Evolutionary conservation across 768 basidiomycete species (phyloP), one percentile per base, ranked within the genome.

Genomic region (Lactarius akahatsu): DNA sequence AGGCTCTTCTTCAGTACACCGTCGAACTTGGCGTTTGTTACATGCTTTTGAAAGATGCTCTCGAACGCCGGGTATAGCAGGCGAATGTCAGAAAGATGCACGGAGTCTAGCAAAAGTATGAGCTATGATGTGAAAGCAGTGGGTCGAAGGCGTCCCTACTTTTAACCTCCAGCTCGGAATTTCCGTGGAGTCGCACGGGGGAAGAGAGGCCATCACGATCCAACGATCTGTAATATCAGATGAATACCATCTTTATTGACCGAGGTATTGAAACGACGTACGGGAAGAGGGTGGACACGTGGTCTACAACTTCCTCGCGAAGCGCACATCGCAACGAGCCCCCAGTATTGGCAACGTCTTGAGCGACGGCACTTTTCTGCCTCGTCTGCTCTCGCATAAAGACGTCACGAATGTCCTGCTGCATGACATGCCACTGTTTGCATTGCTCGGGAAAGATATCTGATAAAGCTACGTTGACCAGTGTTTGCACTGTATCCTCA

Each of bases 201-300:
- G 38, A 20, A 20, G 38, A 23, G 40, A 64, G 58, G 20, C 36
- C 38, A 26, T 26, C 40, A 34, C 38, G 50, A 23, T 59, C 58
- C n/a, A 64, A 23, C 11, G 64, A 59, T 30, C 64, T 64, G 15
- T 40, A 34, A 0, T 1, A 26, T 15, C 28, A 58, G 13, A 3
- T 30, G 38, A 59, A 20, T 13, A n/a, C 26, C 2, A 3, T 8
- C 10, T 59, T 3, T 5, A n/a, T 16, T 20, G 20, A 41, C 16
- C 26, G 57, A 26, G 18, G 47, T 1, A 36, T 11, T 4, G 0
- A 15, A 26, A 36, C 1, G 23, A 63, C 56, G 5, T 47, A 64
- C 63, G 63, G 63, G 23, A 58, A 64, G 9, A 58, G 30, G 2
- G 6, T 13, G 2, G 40, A 30, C 26, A 64, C 63, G 4, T 58